Base-by-base conservation (phyloP, 2,329 filamentous ascomycete species). In the Penicillium italicum region DNA sequence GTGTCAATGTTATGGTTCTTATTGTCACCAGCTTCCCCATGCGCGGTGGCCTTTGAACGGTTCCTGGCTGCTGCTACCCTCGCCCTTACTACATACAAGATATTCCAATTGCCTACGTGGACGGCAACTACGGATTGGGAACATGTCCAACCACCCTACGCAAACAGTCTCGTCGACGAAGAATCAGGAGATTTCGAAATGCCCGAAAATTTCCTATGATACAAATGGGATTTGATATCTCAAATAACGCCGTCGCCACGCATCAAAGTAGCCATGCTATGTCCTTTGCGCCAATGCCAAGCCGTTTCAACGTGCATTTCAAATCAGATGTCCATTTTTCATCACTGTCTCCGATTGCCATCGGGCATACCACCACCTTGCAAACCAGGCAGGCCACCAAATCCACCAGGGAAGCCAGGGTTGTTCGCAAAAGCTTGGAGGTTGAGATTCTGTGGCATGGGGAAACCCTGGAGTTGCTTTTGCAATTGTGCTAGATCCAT, bases 1-100 rank as follows among this genome's bases (percentile, higher is more conserved):
- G 90, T 68, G 88, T 93, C 72, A 96, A 91, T 71, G 86, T 93
- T 10, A 73, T 96, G 44, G 82, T 95, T 30, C 78, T 97, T 43
- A 85, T 96, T 47, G 79, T 96, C 59, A 94, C 91, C 5, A 94
- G 90, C 4, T 96, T 96, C 72, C 90, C 91, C n/a, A 92, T 96
- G 49, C 91, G 95, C 69, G 91, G 91, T 46, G 91, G 90, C 37
- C 80, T 96, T 58, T 96, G 74, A 85, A 40, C n/a, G 12, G 5
- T 12, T 8, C 4, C 5, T 6, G 31, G 24, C 26, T 12, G 4
- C 11, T 43, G 10, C 16, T 38, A 14, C n/a, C 22, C 22, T 22
- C 31, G 24, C n/a, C 11, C 18, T 31, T 38, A 38, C 30, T 51
- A 34, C 11, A 2, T 26, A n/a, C 22, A 26, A 4, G 8, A 26